phyloP scores from a whole-genome alignment of 345 rosid genomes.

The Syzygium aromaticum region DNA sequence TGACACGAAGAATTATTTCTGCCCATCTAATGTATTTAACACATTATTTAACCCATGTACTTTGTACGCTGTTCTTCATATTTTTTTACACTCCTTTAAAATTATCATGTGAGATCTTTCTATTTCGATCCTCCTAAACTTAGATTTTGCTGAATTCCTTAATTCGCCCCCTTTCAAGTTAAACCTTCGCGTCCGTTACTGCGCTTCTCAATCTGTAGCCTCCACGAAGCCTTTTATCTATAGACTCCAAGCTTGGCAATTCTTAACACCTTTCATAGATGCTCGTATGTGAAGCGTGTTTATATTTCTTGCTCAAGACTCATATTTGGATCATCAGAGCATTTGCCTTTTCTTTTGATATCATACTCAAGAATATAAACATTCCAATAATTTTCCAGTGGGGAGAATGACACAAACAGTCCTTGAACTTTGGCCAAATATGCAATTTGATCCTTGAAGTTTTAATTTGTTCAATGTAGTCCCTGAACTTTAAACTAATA shows the following conservation, averaged over 20 bases:
- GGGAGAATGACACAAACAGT: too few species aligned
- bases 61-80: not conserved
- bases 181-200: not conserved
- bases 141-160: not conserved
- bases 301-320: not conserved
- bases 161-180: not conserved
- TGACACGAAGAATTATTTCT: not conserved
- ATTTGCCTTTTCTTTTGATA: not conserved
- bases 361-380: not conserved
- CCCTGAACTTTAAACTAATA: too few species aligned
- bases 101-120: not conserved
- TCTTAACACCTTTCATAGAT: not conserved
- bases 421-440: too few species aligned
- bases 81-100: not conserved
- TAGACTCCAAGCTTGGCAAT: not conserved
- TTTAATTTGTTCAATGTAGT: too few species aligned
- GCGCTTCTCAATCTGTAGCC: not conserved
- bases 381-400: not conserved
- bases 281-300: not conserved
- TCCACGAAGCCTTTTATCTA: not conserved
- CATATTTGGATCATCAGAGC: not conserved
- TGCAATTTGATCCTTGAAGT: too few species aligned
- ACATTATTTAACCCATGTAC: not conserved
- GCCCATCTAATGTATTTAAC: not conserved
- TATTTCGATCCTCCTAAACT: not conserved